These are phyloP conservation scores for Entonaema liquescens DNA, from an alignment of 495 filamentous ascomycete genomes.

Conservation along the genomic window DNA sequence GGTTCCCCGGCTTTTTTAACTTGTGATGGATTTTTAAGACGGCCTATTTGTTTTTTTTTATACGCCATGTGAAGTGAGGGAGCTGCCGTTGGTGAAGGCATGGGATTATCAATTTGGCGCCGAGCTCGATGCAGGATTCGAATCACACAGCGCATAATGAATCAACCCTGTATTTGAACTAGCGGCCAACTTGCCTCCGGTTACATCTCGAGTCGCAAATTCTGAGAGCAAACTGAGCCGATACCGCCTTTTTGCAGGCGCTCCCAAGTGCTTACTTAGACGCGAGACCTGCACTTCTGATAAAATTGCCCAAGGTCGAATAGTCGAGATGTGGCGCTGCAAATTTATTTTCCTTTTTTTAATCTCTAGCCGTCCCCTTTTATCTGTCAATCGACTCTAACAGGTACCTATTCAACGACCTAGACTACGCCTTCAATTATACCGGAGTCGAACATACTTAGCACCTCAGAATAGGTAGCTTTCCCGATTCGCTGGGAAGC, in stretches of 20 bases:
- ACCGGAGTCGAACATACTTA: not conserved
- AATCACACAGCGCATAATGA: constrained; percentile 38
- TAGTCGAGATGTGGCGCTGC: not conserved
- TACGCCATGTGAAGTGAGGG: not conserved
- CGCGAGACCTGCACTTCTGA: constrained; percentile 25
- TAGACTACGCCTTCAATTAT: not conserved
- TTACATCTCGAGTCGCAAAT: constrained; percentile 33
- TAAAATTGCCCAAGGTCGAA: constrained; percentile 43
- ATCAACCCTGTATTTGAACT: constrained; percentile 35
- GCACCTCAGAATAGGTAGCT: not conserved
- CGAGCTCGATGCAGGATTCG: constrained; percentile 7
- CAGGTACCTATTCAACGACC: not conserved
- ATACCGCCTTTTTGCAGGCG: constrained; percentile 18
- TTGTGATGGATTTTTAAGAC: not conserved
- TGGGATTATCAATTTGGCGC: constrained; percentile 1
- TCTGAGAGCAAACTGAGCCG: constrained; percentile 12
- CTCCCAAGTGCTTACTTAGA: not conserved
- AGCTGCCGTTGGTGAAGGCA: not conserved
- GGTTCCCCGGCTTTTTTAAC: not conserved
- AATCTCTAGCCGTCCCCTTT: not conserved
- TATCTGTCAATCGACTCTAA: not conserved
- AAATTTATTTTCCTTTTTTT: not conserved
- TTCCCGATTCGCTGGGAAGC: not conserved
- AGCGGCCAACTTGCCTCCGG: constrained; percentile 38
- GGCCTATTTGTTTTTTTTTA: not conserved